Conservation (phyloP, 2,329 filamentous ascomycete genomes). For the Macrophomina pseudophaseolina region DNA sequence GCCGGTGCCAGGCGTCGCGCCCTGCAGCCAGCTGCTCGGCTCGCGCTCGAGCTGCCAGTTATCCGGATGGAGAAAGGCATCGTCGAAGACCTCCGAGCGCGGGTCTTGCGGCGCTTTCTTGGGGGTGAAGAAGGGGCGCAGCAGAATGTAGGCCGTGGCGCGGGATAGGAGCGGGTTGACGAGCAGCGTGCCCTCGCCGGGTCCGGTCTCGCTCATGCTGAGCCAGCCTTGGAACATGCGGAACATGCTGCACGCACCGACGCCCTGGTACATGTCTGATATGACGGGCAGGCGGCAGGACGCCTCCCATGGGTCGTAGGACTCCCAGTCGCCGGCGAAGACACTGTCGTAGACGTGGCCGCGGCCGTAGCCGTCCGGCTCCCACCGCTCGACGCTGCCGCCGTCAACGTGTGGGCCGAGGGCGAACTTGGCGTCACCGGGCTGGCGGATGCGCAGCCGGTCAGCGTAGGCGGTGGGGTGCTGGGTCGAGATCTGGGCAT, state of each 20-base stretch:
- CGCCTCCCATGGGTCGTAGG: constrained; percentile 82
- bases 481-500: constrained; percentile 49
- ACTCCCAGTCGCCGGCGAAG: constrained; percentile 77
- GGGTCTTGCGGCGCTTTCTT: constrained; percentile 47
- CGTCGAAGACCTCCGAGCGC: constrained; percentile 45
- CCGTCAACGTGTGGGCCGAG: constrained; percentile 63
- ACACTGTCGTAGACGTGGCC: constrained; percentile 74
- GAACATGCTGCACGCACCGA: constrained; percentile 83
- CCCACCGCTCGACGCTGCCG: constrained; percentile 58
- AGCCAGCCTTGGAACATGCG: constrained; percentile 92
- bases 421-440: constrained; percentile 57
- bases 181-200: constrained; percentile 77
- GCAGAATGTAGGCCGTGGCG: constrained; percentile 78
- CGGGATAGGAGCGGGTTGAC: constrained; percentile 80
- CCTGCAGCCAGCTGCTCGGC: constrained; percentile 68
- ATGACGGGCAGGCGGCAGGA: constrained; percentile 69
- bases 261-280: constrained; percentile 78
- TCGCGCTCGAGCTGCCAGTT: constrained; percentile 66
- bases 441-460: constrained; percentile 59
- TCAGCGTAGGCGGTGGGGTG: constrained; percentile 57
- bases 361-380: constrained; percentile 65
- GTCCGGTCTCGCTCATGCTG: constrained; percentile 73
- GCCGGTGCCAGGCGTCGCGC: constrained; percentile 69
- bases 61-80: constrained; percentile 52
- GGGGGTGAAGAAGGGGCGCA: constrained; percentile 81